Conservation (phyloP, 2,329 filamentous ascomycete genomes). For the Aureobasidium namibiae region DNA sequence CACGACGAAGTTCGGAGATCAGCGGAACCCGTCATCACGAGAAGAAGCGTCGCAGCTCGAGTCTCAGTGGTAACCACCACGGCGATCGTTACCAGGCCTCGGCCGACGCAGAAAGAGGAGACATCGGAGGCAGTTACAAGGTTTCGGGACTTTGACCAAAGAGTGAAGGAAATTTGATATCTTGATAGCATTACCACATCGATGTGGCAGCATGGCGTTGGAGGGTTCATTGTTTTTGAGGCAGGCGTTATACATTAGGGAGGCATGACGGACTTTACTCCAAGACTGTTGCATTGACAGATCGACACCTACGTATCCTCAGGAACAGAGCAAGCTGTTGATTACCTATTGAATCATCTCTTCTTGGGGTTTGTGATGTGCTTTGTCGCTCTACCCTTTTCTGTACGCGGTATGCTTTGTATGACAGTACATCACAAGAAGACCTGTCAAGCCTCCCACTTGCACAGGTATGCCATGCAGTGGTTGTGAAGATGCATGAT, state of each 20-base stretch:
- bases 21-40: neutral
- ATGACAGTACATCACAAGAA: too few species aligned
- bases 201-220: neutral
- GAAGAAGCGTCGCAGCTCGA: neutral
- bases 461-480: too few species aligned
- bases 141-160: conserved; percentile 11
- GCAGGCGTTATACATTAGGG: neutral
- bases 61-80: neutral
- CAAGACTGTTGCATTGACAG: neutral
- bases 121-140: conserved; percentile 9
- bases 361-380: neutral
- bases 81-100: conserved; percentile 4
- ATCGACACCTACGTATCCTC: neutral
- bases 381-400: neutral
- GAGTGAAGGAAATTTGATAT: neutral
- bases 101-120: conserved; percentile 9
- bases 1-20: neutral
- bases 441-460: too few species aligned
- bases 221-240: neutral
- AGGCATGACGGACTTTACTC: neutral
- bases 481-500: too few species aligned
- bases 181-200: neutral
- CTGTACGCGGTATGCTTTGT: neutral
- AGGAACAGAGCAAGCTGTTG: neutral
- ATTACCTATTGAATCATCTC: neutral